Percentiles rank a stretch among this genome's conserved stretches.
Evolutionary conservation across 2,329 filamentous ascomycete species (phyloP).

Genomic region (Parascedosporium putredinis): DNA sequence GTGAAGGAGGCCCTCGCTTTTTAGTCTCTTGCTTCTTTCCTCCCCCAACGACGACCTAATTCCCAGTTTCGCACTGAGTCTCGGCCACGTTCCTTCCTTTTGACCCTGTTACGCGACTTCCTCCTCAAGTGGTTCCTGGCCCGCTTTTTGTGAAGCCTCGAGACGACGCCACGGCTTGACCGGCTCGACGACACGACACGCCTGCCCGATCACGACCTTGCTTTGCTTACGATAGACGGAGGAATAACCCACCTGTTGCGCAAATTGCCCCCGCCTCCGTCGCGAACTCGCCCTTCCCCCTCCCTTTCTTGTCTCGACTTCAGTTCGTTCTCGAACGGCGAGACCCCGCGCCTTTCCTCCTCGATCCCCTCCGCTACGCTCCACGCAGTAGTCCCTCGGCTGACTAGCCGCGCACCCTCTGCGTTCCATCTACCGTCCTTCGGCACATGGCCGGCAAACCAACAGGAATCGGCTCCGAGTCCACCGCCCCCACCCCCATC

Average conservation of each 20-base stretch:
- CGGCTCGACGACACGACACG: not conserved
- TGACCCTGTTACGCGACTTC: not conserved
- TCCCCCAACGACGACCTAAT: not conserved
- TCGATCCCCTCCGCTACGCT: too few species aligned
- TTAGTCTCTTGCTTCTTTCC: too few species aligned
- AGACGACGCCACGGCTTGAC: not conserved
- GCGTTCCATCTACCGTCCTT: not conserved
- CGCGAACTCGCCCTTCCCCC: not conserved
- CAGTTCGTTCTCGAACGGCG: too few species aligned
- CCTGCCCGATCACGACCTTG: not conserved
- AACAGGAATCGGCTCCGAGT: not conserved
- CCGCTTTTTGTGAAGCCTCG: not conserved
- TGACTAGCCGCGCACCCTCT: not conserved
- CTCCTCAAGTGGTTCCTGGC: conserved; percentile 6
- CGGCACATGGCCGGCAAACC: not conserved
- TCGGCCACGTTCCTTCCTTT: not conserved
- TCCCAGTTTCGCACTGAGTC: too few species aligned
- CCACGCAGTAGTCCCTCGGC: too few species aligned
- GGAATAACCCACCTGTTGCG: too few species aligned
- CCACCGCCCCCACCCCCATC: conserved; percentile 27
- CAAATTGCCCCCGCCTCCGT: too few species aligned
- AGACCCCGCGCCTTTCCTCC: too few species aligned
- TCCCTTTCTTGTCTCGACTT: not conserved
- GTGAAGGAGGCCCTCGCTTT: too few species aligned
- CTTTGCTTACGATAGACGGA: too few species aligned